These are phyloP conservation scores for Phyllosticta capitalensis DNA, from an alignment of 2,329 filamentous ascomycete species.

Conservation along the genomic window DNA sequence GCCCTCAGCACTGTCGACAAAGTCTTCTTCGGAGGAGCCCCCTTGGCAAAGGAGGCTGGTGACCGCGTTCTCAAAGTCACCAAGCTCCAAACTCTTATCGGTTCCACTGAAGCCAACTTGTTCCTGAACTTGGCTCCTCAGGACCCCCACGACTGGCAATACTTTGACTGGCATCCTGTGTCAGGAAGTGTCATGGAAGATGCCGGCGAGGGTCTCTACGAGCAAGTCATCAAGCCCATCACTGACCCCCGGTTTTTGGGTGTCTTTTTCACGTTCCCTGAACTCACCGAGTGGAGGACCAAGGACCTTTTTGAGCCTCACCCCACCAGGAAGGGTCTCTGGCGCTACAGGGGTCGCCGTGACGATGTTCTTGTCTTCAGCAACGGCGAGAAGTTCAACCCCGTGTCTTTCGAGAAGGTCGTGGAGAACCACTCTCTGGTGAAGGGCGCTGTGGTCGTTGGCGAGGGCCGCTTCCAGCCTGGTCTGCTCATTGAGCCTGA, in stretches of 20 bases:
- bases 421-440: conserved; percentile 20
- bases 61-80: conserved; percentile 16
- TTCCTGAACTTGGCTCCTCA: conserved; percentile 14
- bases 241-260: conserved; percentile 6
- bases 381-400: conserved; percentile 18
- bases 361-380: conserved; percentile 18
- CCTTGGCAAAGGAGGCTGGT: conserved; percentile 14
- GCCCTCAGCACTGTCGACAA: conserved; percentile 16
- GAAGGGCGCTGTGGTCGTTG: conserved; percentile 24
- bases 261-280: conserved; percentile 16
- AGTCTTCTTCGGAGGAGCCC: conserved; percentile 15
- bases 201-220: conserved; percentile 15
- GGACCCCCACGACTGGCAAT: conserved; percentile 16
- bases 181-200: conserved; percentile 19
- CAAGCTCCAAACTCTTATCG: conserved; percentile 17
- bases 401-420: conserved; percentile 16
- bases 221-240: conserved; percentile 22
- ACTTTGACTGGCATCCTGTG: conserved; percentile 18
- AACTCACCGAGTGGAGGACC: conserved; percentile 12
- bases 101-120: conserved; percentile 19
- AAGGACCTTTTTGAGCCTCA: conserved; percentile 17
- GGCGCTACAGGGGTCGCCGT: conserved; percentile 16
- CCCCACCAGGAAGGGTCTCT: conserved; percentile 10
- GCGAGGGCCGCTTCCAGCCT: conserved; percentile 20
- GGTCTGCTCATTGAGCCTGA: conserved; percentile 22